Evolutionary conservation across 1,284 basidiomycete genomes (phyloP).

Genomic region (Pseudozyma tsukubaensis): DNA sequence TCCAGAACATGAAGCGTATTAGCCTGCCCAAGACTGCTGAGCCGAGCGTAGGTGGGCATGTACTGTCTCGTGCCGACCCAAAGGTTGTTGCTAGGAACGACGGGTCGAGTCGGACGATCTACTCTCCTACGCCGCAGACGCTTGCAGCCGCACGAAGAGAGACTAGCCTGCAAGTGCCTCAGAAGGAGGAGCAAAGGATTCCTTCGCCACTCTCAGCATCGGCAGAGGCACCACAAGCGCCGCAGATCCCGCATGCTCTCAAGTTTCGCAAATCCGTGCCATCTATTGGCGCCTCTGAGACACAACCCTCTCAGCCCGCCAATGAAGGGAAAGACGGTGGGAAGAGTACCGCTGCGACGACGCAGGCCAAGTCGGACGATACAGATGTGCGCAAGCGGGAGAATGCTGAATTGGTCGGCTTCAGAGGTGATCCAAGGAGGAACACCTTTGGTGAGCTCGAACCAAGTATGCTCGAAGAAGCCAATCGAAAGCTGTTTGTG

Average conservation of each 20-base stretch:
- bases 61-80: conserved; percentile 23
- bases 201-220: conserved; percentile 32
- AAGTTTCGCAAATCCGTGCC: conserved; percentile 25
- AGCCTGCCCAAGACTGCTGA: conserved; percentile 19
- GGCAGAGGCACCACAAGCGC: conserved; percentile 27
- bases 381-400: conserved; percentile 24
- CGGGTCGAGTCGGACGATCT: conserved; percentile 43
- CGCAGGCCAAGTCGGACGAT: conserved; percentile 40
- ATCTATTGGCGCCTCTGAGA: conserved; percentile 6
- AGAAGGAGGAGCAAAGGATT: conserved; percentile 7
- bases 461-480: conserved; percentile 39
- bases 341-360: conserved; percentile 21
- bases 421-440: conserved; percentile 26
- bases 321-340: not conserved
- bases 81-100: conserved; percentile 34
- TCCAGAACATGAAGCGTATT: conserved; percentile 51
- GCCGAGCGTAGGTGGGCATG: conserved; percentile 38
- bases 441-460: conserved; percentile 35
- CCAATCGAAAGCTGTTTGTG: conserved; percentile 33
- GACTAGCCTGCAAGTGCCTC: conserved; percentile 18
- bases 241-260: conserved; percentile 33
- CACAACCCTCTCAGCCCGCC: not conserved
- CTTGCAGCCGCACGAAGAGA: conserved; percentile 34
- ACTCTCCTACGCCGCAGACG: conserved; percentile 50
- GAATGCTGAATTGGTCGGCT: conserved; percentile 10